These are phyloP conservation scores for Fusarium sp. DNA, from an alignment of 2,329 filamentous ascomycete genomes.

Conservation along the genomic window DNA sequence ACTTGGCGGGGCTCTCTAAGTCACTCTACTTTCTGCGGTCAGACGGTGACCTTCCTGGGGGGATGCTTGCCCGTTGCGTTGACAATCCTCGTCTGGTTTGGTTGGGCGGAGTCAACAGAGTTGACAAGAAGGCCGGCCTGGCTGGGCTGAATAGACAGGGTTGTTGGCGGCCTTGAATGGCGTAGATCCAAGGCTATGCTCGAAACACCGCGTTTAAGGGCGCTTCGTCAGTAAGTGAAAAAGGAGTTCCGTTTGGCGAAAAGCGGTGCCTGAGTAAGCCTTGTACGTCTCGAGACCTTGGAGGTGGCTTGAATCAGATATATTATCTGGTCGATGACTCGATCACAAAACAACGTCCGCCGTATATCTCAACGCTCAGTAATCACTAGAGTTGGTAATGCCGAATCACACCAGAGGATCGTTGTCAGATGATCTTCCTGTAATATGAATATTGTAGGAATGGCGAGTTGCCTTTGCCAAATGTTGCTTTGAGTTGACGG, in stretches of 20 bases:
- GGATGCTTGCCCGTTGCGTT: conserved; percentile 49
- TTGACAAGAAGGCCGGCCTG: conserved; percentile 41
- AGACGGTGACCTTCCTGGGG: conserved; percentile 51
- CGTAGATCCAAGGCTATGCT: conserved; percentile 19
- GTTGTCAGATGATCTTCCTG: conserved; percentile 35
- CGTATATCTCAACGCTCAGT: conserved; percentile 16
- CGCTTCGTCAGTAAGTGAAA: conserved; percentile 22
- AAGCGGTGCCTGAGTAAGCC: conserved; percentile 33
- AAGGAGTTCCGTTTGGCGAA: conserved; percentile 19
- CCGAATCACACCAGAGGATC: conserved; percentile 36
- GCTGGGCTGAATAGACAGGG: conserved; percentile 46
- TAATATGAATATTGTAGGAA: conserved; percentile 27
- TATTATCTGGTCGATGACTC: conserved; percentile 25
- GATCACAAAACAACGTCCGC: conserved; percentile 20
- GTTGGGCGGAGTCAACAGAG: conserved; percentile 48
- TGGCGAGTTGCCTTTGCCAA: conserved; percentile 16
- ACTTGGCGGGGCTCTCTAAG: conserved; percentile 49
- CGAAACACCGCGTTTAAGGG: conserved; percentile 30
- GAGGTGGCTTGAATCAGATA: conserved; percentile 43
- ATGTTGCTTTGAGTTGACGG: conserved; percentile 15
- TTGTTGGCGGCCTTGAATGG: conserved; percentile 42
- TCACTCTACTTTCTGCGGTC: conserved; percentile 54
- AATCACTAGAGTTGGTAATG: conserved; percentile 25
- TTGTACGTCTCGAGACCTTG: conserved; percentile 15
- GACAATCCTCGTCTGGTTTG: conserved; percentile 48